Evolutionary conservation across 108 stramenopile genomes (phyloP), one percentile per base, ranked within the genome.

Genomic region (Ochromonas danica): DNA sequence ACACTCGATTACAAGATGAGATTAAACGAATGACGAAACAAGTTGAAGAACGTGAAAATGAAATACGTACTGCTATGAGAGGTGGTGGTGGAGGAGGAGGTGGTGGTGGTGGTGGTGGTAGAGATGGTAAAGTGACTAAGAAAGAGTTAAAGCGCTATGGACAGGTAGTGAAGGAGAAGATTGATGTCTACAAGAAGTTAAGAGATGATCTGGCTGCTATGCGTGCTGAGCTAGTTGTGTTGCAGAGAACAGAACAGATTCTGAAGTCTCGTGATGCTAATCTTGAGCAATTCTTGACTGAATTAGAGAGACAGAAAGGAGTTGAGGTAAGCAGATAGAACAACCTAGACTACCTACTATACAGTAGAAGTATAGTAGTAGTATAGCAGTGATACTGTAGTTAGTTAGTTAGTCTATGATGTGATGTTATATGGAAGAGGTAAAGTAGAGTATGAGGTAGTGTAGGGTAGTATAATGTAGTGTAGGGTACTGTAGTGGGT

Each of bases 261-360:
- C 75, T 83, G 0, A 80, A 85, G 43, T 42, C 77, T 6, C 79
- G 90, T 42, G 91, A 84, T 39, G 72, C 79, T 25, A 79, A 85
- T 39, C 62, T 92, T 39, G 90, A 90, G 36, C 81, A 89, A 39
- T 87, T 87, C 43, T 81, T 91, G 39, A 71, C 80, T 63, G 36
- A 87, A 65, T 79, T 91, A 79, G 93, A 92, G 79, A 86, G 80
- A 62, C 45, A 84, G 39, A 89, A 89, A 25, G 93, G 91, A 61
- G 87, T 92, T 36, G 72, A 75, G 40, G 72, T 75, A 60, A 10
- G 67, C 22, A 17, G 67, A 10, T 10, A 40, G 17, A n/a, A n/a
- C n/a, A n/a, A n/a, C n/a, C n/a, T n/a, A n/a, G n/a, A n/a, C n/a
- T n/a, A n/a, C n/a, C n/a, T n/a, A n/a, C n/a, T n/a, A n/a, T n/a